phyloP scores from a whole-genome alignment of 768 basidiomycete species.

The Crepidotus variabilis region DNA sequence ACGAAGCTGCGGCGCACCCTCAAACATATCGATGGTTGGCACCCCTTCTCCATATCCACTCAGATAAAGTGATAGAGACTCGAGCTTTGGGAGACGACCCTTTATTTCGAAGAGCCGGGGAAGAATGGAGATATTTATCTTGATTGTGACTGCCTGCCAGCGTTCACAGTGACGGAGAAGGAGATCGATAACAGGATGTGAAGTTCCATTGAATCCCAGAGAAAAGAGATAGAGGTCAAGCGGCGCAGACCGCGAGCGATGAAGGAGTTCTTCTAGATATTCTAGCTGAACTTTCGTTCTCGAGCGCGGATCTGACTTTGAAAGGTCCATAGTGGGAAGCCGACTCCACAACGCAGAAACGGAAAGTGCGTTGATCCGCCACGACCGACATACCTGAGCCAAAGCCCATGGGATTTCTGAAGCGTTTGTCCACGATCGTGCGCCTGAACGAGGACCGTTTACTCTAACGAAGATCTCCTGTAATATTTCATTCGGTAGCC shows the following conservation, averaged over 20 bases:
- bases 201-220: not conserved
- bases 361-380: conserved; percentile 6
- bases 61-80: conserved; percentile 12
- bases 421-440: not conserved
- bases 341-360: conserved; percentile 6
- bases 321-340: conserved; percentile 5
- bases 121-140: conserved; percentile 9
- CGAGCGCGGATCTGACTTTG: not conserved
- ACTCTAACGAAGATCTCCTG: conserved; percentile 7
- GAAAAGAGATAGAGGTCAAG: conserved; percentile 7
- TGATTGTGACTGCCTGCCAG: conserved; percentile 6
- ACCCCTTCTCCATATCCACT: conserved; percentile 4
- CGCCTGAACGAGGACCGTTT: not conserved
- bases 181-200: conserved; percentile 8
- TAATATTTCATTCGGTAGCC: conserved; percentile 6
- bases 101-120: conserved; percentile 15
- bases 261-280: conserved; percentile 6
- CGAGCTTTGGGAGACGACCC: conserved; percentile 17
- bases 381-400: conserved; percentile 6
- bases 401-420: conserved; percentile 5
- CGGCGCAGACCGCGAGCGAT: conserved; percentile 4
- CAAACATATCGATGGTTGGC: conserved; percentile 18
- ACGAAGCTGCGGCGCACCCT: conserved; percentile 17
- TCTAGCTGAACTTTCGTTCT: conserved; percentile 2
- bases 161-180: conserved; percentile 8